A percentile compares a stretch with the other conserved stretches of the same genome.
Conservation (phyloP, 1,139 yeast genomes). For the Nakaseomyces sp. region DNA sequence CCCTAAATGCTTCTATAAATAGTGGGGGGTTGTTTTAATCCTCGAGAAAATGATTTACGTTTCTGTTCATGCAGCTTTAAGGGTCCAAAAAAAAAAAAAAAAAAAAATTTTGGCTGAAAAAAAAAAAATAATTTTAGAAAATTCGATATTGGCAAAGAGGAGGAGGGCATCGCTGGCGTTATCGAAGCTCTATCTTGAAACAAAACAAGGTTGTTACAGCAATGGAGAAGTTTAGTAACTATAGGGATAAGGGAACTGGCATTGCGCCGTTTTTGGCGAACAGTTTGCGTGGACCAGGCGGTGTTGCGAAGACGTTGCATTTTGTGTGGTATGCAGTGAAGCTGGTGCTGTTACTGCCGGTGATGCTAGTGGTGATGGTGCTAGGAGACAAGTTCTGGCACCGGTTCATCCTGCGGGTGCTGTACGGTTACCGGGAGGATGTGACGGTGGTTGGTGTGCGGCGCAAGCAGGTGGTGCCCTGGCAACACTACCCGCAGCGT, state of each 20-base stretch:
- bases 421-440: constrained; percentile 30
- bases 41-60: no score
- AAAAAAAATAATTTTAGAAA: no score
- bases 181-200: no score
- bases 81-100: no score
- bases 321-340: constrained; percentile 20
- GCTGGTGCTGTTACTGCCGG: constrained; percentile 8
- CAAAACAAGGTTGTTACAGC: no score
- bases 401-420: constrained; percentile 17
- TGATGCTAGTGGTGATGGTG: constrained; percentile 10
- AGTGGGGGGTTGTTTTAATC: no score
- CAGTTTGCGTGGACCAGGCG: constrained; percentile 16
- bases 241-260: constrained; percentile 79
- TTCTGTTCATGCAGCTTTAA: no score
- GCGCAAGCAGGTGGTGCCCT: constrained; percentile 35
- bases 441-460: constrained; percentile 46
- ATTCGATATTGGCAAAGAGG: no score
- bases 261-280: constrained; percentile 65
- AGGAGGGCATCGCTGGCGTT: no score
- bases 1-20: no score
- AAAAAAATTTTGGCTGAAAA: no score
- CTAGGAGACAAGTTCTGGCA: constrained; percentile 11
- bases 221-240: constrained; percentile 72
- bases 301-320: neutral
- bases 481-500: constrained; percentile 35